Conservation (phyloP, 2,329 filamentous ascomycete genomes). For the Microdochium nivale region DNA sequence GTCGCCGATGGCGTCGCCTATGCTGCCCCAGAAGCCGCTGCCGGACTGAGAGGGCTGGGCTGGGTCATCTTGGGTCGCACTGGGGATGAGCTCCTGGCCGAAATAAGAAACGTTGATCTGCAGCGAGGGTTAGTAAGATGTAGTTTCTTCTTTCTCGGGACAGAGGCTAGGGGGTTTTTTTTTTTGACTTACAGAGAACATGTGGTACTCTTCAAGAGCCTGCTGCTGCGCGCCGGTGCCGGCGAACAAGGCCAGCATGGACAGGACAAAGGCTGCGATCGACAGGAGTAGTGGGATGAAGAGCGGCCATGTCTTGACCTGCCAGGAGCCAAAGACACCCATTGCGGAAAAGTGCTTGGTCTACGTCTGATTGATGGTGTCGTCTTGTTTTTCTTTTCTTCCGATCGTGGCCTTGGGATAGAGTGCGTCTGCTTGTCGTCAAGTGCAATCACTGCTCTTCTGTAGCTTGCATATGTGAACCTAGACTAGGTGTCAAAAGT, state of each 20-base stretch:
- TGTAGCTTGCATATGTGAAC: too few species aligned
- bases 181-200: constrained; percentile 24
- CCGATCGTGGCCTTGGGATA: too few species aligned
- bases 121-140: not conserved
- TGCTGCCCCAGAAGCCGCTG: constrained; percentile 12
- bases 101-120: constrained; percentile 33
- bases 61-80: constrained; percentile 11
- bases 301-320: constrained; percentile 9
- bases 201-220: constrained; percentile 27
- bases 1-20: constrained; percentile 11
- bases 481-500: too few species aligned
- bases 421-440: too few species aligned
- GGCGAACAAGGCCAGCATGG: constrained; percentile 26
- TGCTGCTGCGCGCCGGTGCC: constrained; percentile 24
- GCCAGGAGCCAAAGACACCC: constrained; percentile 5
- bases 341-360: constrained; percentile 1
- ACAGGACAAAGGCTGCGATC: constrained; percentile 24
- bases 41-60: constrained; percentile 13
- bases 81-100: constrained; percentile 26
- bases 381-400: too few species aligned
- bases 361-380: not conserved
- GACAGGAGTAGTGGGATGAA: constrained; percentile 23
- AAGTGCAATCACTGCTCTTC: too few species aligned
- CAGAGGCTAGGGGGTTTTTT: not conserved
- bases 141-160: constrained; percentile 1